Evolutionary conservation across 345 rosid species (phyloP).

Genomic region (Moricandia arvensis): DNA sequence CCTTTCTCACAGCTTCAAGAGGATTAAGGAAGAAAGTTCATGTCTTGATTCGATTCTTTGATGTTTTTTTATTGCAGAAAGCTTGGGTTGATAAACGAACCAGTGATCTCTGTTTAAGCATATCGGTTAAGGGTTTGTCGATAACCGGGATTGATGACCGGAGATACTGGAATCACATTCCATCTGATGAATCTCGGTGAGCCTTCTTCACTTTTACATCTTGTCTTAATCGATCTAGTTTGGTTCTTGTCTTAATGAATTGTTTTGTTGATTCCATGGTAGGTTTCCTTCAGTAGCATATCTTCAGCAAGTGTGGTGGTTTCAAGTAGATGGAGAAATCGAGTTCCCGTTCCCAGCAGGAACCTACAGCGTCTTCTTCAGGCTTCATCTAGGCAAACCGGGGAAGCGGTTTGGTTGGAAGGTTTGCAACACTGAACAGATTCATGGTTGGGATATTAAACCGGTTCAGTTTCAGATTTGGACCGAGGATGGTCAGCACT

Average conservation of each 20-base stretch:
- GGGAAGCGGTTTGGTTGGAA: conserved; percentile 67
- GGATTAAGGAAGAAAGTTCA: not conserved
- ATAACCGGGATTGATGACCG: conserved; percentile 92
- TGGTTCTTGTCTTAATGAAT: not conserved
- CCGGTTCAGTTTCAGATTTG: conserved; percentile 85
- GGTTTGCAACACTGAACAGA: conserved; percentile 64
- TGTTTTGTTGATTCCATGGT: conserved; percentile 13
- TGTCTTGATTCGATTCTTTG: not conserved
- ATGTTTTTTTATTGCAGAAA: conserved; percentile 46
- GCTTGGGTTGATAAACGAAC: conserved; percentile 78
- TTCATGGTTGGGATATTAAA: conserved; percentile 92
- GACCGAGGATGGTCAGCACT: conserved; percentile 81
- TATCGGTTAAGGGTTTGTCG: conserved; percentile 62
- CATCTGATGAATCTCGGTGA: conserved; percentile 84
- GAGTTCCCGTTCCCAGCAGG: conserved; percentile 93
- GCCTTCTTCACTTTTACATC: not conserved
- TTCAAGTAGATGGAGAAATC: conserved; percentile 80
- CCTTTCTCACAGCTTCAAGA: not conserved
- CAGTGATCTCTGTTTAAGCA: conserved; percentile 64
- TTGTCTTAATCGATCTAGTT: not conserved
- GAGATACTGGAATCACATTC: conserved; percentile 86
- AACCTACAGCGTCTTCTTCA: conserved; percentile 75
- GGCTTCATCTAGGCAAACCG: conserved; percentile 73
- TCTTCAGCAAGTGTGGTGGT: conserved; percentile 98
- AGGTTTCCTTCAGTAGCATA: conserved; percentile 81